A percentile compares a stretch with the other conserved stretches of the same genome.
phyloP scores from a whole-genome alignment of 2,329 filamentous ascomycete genomes.

The Coniochaeta sp. region DNA sequence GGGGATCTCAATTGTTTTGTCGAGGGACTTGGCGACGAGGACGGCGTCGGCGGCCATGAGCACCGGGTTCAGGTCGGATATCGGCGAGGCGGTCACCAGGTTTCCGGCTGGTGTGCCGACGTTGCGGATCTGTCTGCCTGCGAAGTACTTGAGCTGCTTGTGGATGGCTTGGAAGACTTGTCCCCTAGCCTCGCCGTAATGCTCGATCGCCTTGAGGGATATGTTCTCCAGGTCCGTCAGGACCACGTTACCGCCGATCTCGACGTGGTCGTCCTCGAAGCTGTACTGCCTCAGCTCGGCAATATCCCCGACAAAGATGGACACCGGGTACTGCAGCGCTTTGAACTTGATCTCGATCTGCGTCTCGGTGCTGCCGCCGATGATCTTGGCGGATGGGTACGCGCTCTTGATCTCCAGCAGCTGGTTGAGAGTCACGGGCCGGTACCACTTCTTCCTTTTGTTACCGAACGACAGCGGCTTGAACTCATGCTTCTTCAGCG shows the following conservation, averaged over 20 bases:
- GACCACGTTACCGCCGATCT: conserved; percentile 87
- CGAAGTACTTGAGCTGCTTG: conserved; percentile 93
- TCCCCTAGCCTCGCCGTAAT: conserved; percentile 63
- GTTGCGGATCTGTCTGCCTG: conserved; percentile 90
- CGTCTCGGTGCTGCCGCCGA: conserved; percentile 92
- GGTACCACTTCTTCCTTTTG: conserved; percentile 89
- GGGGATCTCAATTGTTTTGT: conserved; percentile 72
- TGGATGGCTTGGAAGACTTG: conserved; percentile 88
- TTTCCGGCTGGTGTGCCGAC: conserved; percentile 97
- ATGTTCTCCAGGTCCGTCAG: conserved; percentile 87
- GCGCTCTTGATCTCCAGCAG: conserved; percentile 85
- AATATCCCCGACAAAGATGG: conserved; percentile 91
- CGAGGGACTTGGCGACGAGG: conserved; percentile 70
- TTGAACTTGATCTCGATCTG: conserved; percentile 99
- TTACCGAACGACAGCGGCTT: conserved; percentile 84
- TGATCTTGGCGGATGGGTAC: conserved; percentile 83
- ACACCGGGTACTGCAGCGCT: conserved; percentile 80
- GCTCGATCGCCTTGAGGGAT: conserved; percentile 68
- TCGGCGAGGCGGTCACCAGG: conserved; percentile 87
- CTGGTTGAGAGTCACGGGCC: conserved; percentile 80
- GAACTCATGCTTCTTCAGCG: conserved; percentile 75
- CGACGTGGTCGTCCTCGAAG: conserved; percentile 74
- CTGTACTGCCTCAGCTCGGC: conserved; percentile 76
- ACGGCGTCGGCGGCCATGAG: conserved; percentile 82
- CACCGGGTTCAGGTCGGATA: conserved; percentile 92